Percentiles rank a stretch among this genome's conserved stretches.
These are phyloP conservation scores for Cymbopogon citratus DNA, from an alignment of 176 grass and related monocot species.

Conservation along the genomic window DNA sequence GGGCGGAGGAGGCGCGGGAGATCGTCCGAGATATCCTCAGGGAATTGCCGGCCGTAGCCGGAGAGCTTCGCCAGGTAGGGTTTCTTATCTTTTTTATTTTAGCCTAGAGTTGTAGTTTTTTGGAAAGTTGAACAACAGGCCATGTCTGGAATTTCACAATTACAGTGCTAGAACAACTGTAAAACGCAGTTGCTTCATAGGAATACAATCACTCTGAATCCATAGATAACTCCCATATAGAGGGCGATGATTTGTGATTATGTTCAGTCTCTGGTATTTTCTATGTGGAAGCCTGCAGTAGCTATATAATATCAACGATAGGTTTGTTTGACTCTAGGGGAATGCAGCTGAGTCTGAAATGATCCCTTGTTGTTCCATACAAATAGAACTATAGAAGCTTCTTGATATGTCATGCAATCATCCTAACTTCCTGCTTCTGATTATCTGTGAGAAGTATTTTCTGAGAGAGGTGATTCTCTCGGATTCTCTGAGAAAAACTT, in stretches of 20 bases:
- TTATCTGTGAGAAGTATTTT: neutral
- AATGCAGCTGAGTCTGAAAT: neutral
- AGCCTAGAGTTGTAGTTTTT: neutral
- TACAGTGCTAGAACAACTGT: neutral
- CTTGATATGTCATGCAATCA: neutral
- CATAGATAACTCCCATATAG: neutral
- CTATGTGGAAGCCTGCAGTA: neutral
- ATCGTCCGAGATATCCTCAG: conserved; percentile 51
- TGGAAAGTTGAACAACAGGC: neutral
- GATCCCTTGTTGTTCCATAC: neutral
- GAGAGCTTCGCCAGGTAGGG: conserved; percentile 60
- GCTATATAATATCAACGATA: neutral
- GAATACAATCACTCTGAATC: neutral
- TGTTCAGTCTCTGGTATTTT: neutral
- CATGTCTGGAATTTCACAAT: neutral
- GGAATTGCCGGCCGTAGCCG: conserved; percentile 48
- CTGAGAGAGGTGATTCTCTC: neutral
- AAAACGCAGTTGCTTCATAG: neutral
- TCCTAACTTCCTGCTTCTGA: neutral
- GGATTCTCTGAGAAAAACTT: neutral
- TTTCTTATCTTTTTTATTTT: neutral
- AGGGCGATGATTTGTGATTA: neutral
- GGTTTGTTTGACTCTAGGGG: neutral
- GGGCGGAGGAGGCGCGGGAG: conserved; percentile 49
- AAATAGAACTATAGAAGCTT: neutral